phyloP scores from a whole-genome alignment of 805 yeast genomes.

The Sporopachydermia quercuum region DNA sequence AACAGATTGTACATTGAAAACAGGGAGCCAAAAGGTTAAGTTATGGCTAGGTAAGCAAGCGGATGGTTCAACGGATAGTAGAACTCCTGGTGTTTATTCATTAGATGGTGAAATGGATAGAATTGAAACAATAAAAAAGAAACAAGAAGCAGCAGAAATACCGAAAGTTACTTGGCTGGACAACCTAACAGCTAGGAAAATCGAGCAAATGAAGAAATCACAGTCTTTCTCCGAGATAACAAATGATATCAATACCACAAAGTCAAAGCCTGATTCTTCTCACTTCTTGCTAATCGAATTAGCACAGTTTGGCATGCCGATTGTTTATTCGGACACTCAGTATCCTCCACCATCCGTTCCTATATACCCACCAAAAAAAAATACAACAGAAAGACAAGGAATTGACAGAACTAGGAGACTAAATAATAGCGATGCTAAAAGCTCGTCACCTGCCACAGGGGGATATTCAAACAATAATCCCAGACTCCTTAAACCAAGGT shows the following conservation, averaged over 20 bases:
- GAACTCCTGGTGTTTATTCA: slow-evolving; percentile 14
- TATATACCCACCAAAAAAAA: slow-evolving; percentile 6
- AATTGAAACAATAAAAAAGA: slow-evolving; percentile 39
- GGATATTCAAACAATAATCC: slow-evolving; percentile 17
- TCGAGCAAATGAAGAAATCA: slow-evolving; percentile 25
- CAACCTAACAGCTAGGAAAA: slow-evolving; percentile 38
- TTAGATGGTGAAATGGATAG: slow-evolving; percentile 25
- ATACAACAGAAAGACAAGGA: neutral
- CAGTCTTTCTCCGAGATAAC: slow-evolving; percentile 5
- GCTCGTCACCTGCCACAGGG: no score
- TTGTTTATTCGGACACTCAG: slow-evolving; percentile 48
- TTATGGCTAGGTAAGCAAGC: slow-evolving; percentile 25
- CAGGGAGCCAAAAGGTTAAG: slow-evolving; percentile 52
- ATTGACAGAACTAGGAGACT: neutral
- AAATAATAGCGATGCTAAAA: slow-evolving; percentile 1
- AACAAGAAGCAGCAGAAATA: slow-evolving; percentile 55
- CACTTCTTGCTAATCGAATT: slow-evolving; percentile 38
- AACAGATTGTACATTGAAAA: slow-evolving; percentile 41
- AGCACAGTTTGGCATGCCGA: slow-evolving; percentile 55
- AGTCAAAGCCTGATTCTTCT: slow-evolving; percentile 8
- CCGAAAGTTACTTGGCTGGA: slow-evolving; percentile 62
- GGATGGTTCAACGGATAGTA: slow-evolving; percentile 15
- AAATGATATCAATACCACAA: slow-evolving; percentile 3
- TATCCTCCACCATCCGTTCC: slow-evolving; percentile 18
- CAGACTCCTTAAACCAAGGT: slow-evolving; percentile 30